These are phyloP conservation scores for Agrostemma githago DNA, from an alignment of 148 eudicot species.

Conservation along the genomic window DNA sequence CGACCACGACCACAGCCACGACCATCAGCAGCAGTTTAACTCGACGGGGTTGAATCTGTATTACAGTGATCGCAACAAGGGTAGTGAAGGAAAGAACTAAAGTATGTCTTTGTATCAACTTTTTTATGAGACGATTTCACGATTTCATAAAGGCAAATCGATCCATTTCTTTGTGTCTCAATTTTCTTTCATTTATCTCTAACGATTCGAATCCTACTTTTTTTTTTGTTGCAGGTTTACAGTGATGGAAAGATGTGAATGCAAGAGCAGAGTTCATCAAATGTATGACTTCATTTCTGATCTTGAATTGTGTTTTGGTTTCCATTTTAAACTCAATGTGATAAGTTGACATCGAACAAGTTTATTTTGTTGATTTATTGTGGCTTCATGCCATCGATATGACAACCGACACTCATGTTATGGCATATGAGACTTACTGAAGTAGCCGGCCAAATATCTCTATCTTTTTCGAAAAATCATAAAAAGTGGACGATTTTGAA, in stretches of 20 bases:
- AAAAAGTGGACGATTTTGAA: too few relatives aligned
- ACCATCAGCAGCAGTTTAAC: slow-evolving; percentile 43
- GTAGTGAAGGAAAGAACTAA: slow-evolving; percentile 59
- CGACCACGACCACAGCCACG: too few relatives aligned
- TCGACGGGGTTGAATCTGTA: slow-evolving; percentile 63
- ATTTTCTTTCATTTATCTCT: too few relatives aligned
- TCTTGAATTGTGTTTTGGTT: not conserved
- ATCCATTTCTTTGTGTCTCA: too few relatives aligned
- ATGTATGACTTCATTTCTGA: not conserved
- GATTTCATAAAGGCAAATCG: too few relatives aligned
- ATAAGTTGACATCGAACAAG: not conserved
- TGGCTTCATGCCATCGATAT: not conserved
- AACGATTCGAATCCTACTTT: too few relatives aligned
- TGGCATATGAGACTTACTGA: too few relatives aligned
- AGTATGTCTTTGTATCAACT: not conserved
- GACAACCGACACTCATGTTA: too few relatives aligned
- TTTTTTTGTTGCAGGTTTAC: not conserved
- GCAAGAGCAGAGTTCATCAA: not conserved
- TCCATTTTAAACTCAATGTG: not conserved
- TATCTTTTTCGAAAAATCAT: too few relatives aligned
- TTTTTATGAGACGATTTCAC: not conserved
- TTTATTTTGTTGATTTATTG: not conserved
- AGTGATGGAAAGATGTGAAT: not conserved
- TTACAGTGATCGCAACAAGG: slow-evolving; percentile 64
- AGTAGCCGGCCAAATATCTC: too few relatives aligned